Evolutionary conservation across 2,329 filamentous ascomycete genomes (phyloP).

Genomic region (Westerdykella aurantiaca): DNA sequence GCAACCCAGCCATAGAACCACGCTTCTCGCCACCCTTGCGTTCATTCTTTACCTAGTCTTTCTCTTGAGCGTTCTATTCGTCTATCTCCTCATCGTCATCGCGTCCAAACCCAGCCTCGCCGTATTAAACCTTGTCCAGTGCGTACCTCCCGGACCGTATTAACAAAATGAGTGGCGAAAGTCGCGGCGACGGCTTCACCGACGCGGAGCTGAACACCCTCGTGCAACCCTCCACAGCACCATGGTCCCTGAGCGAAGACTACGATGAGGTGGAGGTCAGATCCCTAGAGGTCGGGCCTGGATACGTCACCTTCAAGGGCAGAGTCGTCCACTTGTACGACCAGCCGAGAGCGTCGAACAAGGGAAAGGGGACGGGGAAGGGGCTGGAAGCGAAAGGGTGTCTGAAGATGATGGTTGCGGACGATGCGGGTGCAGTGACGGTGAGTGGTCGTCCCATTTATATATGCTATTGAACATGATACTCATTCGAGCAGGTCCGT

Average conservation of each 20-base stretch:
- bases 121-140: too few relatives aligned
- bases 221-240: slow-evolving; percentile 33
- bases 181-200: slow-evolving; percentile 51
- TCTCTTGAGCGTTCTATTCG: too few relatives aligned
- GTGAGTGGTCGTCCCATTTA: slow-evolving; percentile 29
- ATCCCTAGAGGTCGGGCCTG: slow-evolving; percentile 46
- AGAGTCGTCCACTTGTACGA: slow-evolving; percentile 53
- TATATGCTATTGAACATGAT: background rate
- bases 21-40: too few relatives aligned
- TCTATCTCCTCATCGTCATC: slow-evolving; percentile 37
- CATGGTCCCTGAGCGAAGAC: slow-evolving; percentile 41
- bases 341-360: slow-evolving; percentile 16
- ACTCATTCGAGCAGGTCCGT: slow-evolving; percentile 38
- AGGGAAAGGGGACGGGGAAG: slow-evolving; percentile 36
- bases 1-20: slow-evolving; percentile 35
- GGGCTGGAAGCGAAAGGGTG: slow-evolving; percentile 46
- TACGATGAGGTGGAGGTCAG: slow-evolving; percentile 48
- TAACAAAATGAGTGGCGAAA: background rate
- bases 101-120: slow-evolving; percentile 7
- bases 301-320: slow-evolving; percentile 49
- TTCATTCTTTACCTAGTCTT: too few relatives aligned
- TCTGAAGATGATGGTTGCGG: slow-evolving; percentile 52
- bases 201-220: slow-evolving; percentile 40
- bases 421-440: slow-evolving; percentile 50
- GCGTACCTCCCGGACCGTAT: background rate